These are phyloP conservation scores for Ophiostoma tasmaniense DNA, from an alignment of 2,329 filamentous ascomycete species.

Conservation along the genomic window DNA sequence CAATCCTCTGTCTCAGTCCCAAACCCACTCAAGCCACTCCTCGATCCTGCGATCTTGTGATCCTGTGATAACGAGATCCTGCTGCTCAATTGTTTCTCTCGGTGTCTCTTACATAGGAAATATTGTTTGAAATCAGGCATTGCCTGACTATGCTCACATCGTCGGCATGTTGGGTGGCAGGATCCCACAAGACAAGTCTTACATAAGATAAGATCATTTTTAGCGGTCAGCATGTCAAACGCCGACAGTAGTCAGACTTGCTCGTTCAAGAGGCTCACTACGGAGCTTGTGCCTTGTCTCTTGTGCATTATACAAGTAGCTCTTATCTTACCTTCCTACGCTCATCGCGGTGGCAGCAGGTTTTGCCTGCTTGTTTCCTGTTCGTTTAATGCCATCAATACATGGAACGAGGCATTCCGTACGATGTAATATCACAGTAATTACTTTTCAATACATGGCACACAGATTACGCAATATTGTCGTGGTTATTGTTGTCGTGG, in stretches of 20 bases:
- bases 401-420: not conserved
- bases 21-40: too few relatives aligned
- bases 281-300: too few relatives aligned
- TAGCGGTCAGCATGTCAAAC: not conserved
- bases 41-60: too few relatives aligned
- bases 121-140: not conserved
- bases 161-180: not conserved
- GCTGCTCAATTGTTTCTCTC: not conserved
- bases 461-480: not conserved
- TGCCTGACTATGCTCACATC: not conserved
- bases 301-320: too few relatives aligned
- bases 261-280: too few relatives aligned
- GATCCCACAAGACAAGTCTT: not conserved
- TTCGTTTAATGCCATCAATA: not conserved
- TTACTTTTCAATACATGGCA: not conserved
- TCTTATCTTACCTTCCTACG: too few relatives aligned
- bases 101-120: not conserved
- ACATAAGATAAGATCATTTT: too few relatives aligned
- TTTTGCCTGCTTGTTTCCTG: not conserved
- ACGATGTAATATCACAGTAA: not conserved
- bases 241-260: not conserved
- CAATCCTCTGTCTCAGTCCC: not conserved
- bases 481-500: not conserved
- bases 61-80: not conserved
- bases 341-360: not conserved